These are phyloP conservation scores for Kuraishia capsulata DNA, from an alignment of 805 yeast genomes.

Conservation along the genomic window DNA sequence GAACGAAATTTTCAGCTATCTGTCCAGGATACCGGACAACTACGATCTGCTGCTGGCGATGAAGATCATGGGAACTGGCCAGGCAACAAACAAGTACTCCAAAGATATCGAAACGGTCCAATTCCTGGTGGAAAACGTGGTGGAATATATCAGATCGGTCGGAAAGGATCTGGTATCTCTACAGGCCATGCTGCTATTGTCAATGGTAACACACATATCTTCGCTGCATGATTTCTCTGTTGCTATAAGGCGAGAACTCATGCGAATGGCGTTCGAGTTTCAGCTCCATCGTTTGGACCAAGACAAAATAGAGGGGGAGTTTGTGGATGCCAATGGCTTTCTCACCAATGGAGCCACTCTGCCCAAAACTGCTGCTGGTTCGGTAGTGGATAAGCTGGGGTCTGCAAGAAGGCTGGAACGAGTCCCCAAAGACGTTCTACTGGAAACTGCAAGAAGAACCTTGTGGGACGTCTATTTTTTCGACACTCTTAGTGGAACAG, in stretches of 20 bases:
- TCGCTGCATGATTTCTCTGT: constrained; percentile 38
- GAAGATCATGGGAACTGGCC: constrained; percentile 43
- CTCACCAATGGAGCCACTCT: constrained; percentile 6
- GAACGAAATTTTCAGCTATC: constrained; percentile 22
- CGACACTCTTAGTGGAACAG: constrained; percentile 44
- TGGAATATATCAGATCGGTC: constrained; percentile 19
- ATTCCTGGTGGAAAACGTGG: constrained; percentile 23
- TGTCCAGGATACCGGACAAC: constrained; percentile 23
- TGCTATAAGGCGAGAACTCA: constrained; percentile 30
- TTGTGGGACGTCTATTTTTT: constrained; percentile 45
- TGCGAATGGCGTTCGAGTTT: constrained; percentile 26
- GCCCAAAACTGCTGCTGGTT: background rate
- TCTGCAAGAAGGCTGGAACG: constrained; percentile 10
- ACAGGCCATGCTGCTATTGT: constrained; percentile 30
- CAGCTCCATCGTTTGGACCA: constrained; percentile 30
- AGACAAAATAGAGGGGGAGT: constrained; percentile 14
- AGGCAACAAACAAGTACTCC: constrained; percentile 23
- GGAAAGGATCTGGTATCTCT: constrained; percentile 34
- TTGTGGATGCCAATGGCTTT: constrained; percentile 25
- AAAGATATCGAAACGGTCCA: constrained; percentile 30
- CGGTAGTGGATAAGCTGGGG: constrained; percentile 9
- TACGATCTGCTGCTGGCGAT: constrained; percentile 34
- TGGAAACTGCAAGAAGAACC: constrained; percentile 25
- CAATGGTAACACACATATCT: constrained; percentile 40
- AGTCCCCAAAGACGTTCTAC: constrained; percentile 10